Evolutionary conservation across 148 eudicot species (phyloP).

Genomic region (Vaccinium myrtillus): DNA sequence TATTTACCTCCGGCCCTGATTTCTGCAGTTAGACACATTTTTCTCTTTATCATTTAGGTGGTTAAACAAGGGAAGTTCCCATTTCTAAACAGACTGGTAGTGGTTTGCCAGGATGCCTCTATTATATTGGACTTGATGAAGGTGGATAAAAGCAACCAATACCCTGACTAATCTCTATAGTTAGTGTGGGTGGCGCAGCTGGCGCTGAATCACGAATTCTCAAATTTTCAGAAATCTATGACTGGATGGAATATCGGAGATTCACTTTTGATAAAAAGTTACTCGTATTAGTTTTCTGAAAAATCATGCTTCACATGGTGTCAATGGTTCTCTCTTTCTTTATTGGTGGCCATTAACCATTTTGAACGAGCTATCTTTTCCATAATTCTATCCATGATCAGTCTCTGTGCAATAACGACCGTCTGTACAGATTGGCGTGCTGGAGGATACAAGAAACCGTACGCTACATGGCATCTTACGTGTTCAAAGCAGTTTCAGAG

Average conservation of each 20-base stretch:
- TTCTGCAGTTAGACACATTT: not conserved
- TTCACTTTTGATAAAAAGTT: not conserved
- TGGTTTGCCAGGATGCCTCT: not conserved
- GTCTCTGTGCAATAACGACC: not conserved
- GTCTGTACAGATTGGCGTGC: constrained; percentile 67
- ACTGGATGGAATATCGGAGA: not conserved
- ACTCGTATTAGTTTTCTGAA: not conserved
- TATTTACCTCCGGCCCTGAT: too few relatives aligned
- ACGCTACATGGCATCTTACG: constrained; percentile 91
- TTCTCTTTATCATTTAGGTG: not conserved
- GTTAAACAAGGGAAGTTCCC: not conserved
- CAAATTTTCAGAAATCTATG: not conserved
- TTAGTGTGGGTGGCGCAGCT: not conserved
- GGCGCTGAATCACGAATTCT: not conserved
- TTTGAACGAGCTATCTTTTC: not conserved
- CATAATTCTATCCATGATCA: not conserved
- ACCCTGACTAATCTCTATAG: not conserved
- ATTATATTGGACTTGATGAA: not conserved
- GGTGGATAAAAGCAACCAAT: not conserved
- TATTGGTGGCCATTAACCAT: not conserved
- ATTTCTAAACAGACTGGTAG: not conserved
- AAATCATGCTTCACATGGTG: not conserved
- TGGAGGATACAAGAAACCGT: constrained; percentile 96
- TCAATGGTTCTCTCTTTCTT: not conserved
- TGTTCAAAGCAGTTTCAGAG: constrained; percentile 95